Evolutionary conservation across 345 rosid species (phyloP).

Genomic region (Conringia planisiliqua): DNA sequence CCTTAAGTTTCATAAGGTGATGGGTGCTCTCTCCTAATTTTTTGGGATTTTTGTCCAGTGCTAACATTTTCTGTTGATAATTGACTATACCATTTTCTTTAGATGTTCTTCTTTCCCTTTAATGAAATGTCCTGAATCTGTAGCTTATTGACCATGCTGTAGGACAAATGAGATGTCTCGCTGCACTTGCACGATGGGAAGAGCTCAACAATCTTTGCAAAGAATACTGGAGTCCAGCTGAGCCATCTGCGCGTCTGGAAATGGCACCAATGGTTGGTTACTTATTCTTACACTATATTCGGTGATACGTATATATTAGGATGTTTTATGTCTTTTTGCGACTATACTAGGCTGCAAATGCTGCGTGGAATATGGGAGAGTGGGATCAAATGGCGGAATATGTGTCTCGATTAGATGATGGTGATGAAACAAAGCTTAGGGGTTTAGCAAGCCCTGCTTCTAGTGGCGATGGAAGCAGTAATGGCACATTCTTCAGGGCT

Average conservation of each 20-base stretch:
- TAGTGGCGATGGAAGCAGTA: slow-evolving; percentile 90
- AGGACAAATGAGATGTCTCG: slow-evolving; percentile 98
- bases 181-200: slow-evolving; percentile 98
- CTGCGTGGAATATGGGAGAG: slow-evolving; percentile 99
- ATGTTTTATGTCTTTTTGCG: slow-evolving; percentile 19
- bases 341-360: slow-evolving; percentile 70
- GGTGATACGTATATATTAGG: slow-evolving; percentile 1
- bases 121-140: slow-evolving; percentile 10
- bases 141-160: slow-evolving; percentile 25
- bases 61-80: slow-evolving; percentile 13
- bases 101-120: slow-evolving; percentile 14
- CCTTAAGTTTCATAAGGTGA: background rate
- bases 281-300: slow-evolving; percentile 20
- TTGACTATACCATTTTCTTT: slow-evolving; percentile 12
- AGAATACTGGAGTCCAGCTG: slow-evolving; percentile 98
- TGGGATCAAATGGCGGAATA: slow-evolving; percentile 99
- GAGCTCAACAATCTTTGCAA: slow-evolving; percentile 94
- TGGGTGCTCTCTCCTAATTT: slow-evolving; percentile 2
- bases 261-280: slow-evolving; percentile 96
- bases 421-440: slow-evolving; percentile 86
- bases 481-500: slow-evolving; percentile 95
- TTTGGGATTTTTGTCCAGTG: slow-evolving; percentile 14
- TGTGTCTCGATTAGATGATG: slow-evolving; percentile 90
- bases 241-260: slow-evolving; percentile 92
- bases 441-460: slow-evolving; percentile 83